Base-by-base conservation (phyloP, 345 rosid species). In the Rhizophora mangle region DNA sequence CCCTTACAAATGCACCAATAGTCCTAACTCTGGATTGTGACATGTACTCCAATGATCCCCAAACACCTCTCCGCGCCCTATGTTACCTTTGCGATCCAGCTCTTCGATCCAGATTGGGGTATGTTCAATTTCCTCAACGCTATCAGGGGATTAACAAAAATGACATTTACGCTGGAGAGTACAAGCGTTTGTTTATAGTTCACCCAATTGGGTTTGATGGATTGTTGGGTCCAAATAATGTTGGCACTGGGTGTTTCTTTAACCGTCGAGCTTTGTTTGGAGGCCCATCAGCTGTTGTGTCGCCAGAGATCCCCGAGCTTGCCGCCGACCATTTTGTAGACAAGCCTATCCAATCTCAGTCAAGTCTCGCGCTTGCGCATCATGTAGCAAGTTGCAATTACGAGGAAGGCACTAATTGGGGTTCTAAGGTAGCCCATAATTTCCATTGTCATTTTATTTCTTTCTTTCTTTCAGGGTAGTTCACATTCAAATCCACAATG, bases 11-110 rank as follows among this genome's bases (percentile, higher is more conserved):
- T 69, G 84, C 90, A 20, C 89, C 93, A 1, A 60, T 94, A 36
- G 66, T 91, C 53, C 70, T 91, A 74, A 87, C 92, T 19, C 69
- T 88, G 32, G 98, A 94, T 18, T 89, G 98, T 65, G 98, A 94
- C 82, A 89, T 83, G 86, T 76, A 81, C 69, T 91, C 97, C 0
- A 94, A 89, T 70, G 85, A 91, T 68, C 96, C 97, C 1, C 60
- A 22, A 27, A 79, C 96, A 3, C 85, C 83, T 30, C 68, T 54
- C 7, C 85, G 86, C n/a, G 81, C 74, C 18, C 56, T 91, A 19
- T 89, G 97, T 57, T 87, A 90, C 68, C 36, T 85, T 0, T 69
- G 63, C 1, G 89, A 93, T n/a, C 85, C 87, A 0, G 58, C 51
- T 11, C 58, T 67, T 7, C 63, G 43, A 3, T 62, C 85, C 4